A percentile compares a stretch with the other conserved stretches of the same genome.
These are phyloP conservation scores for Mollisiaceae sp. DNA, from an alignment of 2,329 filamentous ascomycete genomes.

Conservation along the genomic window DNA sequence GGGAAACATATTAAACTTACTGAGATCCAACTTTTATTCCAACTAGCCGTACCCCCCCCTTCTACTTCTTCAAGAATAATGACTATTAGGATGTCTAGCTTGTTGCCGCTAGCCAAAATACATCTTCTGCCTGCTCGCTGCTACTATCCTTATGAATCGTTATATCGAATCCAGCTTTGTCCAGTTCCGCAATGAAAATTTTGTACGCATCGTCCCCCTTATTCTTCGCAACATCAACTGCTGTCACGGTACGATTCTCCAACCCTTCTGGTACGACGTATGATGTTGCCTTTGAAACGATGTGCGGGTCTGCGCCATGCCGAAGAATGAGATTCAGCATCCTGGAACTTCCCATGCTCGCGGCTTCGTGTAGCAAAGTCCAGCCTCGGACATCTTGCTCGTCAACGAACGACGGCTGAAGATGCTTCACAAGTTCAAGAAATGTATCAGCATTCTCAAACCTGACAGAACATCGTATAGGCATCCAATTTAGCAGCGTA, in stretches of 20 bases:
- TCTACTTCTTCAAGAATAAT: no score
- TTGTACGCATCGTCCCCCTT: conserved; percentile 45
- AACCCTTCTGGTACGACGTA: conserved; percentile 3
- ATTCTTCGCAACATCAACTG: conserved; percentile 10
- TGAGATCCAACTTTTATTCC: no score
- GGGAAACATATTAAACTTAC: no score
- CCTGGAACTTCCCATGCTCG: neutral
- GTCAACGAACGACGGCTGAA: neutral
- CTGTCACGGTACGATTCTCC: conserved; percentile 6
- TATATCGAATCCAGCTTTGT: no score
- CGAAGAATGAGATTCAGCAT: conserved; percentile 10
- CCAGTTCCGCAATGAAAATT: no score
- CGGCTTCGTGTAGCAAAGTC: conserved; percentile 16
- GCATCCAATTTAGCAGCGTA: conserved; percentile 3
- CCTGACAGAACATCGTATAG: conserved; percentile 12
- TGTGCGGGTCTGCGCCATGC: conserved; percentile 16
- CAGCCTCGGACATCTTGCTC: conserved; percentile 8
- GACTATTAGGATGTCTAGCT: no score
- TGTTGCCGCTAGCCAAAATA: no score
- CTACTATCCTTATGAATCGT: no score
- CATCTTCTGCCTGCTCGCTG: no score
- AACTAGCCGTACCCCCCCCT: no score
- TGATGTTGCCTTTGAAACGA: neutral
- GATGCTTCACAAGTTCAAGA: neutral
- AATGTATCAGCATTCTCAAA: conserved; percentile 7